Percentiles rank a stretch among this genome's conserved stretches.
These are phyloP conservation scores for Botryobasidium botryosum DNA, from an alignment of 768 basidiomycete genomes.

Conservation along the genomic window DNA sequence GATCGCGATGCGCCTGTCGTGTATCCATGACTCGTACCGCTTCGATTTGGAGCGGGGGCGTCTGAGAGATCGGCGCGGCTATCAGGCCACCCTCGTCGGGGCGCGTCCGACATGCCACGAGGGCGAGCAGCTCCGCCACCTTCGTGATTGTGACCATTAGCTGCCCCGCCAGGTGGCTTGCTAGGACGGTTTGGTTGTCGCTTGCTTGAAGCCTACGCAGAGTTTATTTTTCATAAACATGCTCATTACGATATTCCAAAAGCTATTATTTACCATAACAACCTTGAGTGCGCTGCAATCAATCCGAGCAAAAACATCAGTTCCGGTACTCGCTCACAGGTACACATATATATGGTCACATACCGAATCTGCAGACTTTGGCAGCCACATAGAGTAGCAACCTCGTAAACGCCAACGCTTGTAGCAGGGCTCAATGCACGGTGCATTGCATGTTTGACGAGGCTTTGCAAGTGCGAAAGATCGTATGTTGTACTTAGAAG, in stretches of 20 bases:
- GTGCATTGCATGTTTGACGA: constrained; percentile 94
- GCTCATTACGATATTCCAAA: neutral
- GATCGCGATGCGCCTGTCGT: too few species aligned
- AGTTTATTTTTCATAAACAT: neutral
- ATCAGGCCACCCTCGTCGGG: neutral
- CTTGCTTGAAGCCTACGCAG: neutral
- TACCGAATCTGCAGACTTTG: constrained; percentile 80
- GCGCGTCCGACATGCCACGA: constrained; percentile 15
- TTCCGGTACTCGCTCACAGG: neutral
- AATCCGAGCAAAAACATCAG: constrained; percentile 7
- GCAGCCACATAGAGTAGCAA: constrained; percentile 80
- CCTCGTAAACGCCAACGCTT: constrained; percentile 86
- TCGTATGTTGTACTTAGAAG: constrained; percentile 72
- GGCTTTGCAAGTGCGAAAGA: constrained; percentile 49
- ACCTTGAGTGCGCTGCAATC: constrained; percentile 43
- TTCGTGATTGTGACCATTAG: neutral
- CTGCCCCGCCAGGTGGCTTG: neutral
- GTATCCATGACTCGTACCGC: too few species aligned
- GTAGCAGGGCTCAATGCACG: constrained; percentile 66
- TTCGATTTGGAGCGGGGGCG: too few species aligned
- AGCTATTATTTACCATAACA: constrained; percentile 78
- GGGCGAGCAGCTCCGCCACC: constrained; percentile 16
- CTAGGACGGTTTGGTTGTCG: neutral
- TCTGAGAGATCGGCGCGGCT: too few species aligned
- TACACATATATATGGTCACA: constrained; percentile 20